Percentiles rank a stretch among this genome's conserved stretches.
These are phyloP conservation scores for Seminavis robusta DNA, from an alignment of 108 stramenopile species.

Conservation along the genomic window DNA sequence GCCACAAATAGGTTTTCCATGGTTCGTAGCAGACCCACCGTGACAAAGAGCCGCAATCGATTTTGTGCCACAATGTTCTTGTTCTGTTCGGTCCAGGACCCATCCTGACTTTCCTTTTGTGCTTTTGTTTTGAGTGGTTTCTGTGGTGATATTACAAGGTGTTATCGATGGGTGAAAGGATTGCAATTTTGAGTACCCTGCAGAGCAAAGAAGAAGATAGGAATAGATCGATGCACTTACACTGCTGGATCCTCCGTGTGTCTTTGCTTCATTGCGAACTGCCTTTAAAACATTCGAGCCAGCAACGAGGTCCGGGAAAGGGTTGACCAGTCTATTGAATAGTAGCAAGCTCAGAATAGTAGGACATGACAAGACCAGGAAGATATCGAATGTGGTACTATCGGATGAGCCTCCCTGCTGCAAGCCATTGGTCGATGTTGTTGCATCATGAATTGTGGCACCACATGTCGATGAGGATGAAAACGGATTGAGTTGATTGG, in stretches of 20 bases:
- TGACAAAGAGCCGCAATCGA: constrained; percentile 55
- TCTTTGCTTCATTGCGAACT: constrained; percentile 48
- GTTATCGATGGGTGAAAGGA: neutral
- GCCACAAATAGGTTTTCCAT: constrained; percentile 51
- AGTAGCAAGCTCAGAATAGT: constrained; percentile 14
- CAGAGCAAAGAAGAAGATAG: neutral
- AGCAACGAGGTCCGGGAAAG: constrained; percentile 71
- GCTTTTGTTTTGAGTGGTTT: constrained; percentile 18
- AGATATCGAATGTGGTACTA: neutral
- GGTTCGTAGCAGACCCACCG: constrained; percentile 37
- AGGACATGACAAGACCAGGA: neutral
- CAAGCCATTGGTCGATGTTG: neutral
- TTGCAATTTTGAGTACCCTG: neutral
- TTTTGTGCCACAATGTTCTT: constrained; percentile 60
- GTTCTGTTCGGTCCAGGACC: constrained; percentile 62
- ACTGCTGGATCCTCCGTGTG: constrained; percentile 11
- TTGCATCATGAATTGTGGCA: neutral
- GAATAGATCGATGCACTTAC: constrained; percentile 1
- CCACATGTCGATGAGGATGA: neutral
- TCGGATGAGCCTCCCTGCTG: neutral
- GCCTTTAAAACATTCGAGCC: constrained; percentile 61
- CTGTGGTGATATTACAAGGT: constrained; percentile 5
- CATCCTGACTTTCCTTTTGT: constrained; percentile 33
- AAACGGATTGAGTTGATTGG: too few species aligned
- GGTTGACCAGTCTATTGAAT: constrained; percentile 56